Conservation (phyloP, 2,329 filamentous ascomycete species). For the Diaporthe vexans region DNA sequence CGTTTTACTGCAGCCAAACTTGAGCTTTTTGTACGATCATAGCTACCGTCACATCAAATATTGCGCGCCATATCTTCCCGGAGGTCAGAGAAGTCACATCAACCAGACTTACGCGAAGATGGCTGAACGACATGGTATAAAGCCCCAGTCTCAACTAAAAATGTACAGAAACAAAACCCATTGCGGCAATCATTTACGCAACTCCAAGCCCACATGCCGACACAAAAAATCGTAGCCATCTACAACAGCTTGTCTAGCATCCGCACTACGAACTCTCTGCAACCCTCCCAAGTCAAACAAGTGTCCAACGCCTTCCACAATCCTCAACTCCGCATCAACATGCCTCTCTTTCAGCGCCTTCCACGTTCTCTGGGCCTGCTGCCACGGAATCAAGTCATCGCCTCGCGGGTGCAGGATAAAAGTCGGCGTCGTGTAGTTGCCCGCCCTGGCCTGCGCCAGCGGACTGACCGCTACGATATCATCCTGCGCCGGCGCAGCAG, state of each 20-base stretch:
- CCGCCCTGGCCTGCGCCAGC: slow-evolving; percentile 49
- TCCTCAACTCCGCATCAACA: slow-evolving; percentile 17
- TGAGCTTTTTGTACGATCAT: background rate
- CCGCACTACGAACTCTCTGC: slow-evolving; percentile 10
- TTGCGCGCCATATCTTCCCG: background rate
- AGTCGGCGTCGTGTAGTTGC: slow-evolving; percentile 51
- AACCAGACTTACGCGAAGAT: too few relatives aligned
- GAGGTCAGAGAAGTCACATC: too few relatives aligned
- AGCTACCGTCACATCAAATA: background rate
- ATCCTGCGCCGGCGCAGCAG: slow-evolving; percentile 34
- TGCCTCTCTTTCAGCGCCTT: slow-evolving; percentile 39
- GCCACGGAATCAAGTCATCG: slow-evolving; percentile 53
- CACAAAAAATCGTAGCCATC: slow-evolving; percentile 9
- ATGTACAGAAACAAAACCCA: background rate
- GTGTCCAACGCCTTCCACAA: slow-evolving; percentile 25
- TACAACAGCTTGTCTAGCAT: slow-evolving; percentile 3
- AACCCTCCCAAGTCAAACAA: slow-evolving; percentile 31
- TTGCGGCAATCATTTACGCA: background rate
- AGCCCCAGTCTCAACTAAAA: background rate
- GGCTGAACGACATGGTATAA: background rate
- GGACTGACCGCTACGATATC: slow-evolving; percentile 48
- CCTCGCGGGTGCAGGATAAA: slow-evolving; percentile 50
- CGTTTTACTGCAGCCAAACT: background rate
- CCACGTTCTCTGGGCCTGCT: slow-evolving; percentile 46
- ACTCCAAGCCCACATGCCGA: slow-evolving; percentile 12